These are phyloP conservation scores for Phylloporus sp. DNA, from an alignment of 768 basidiomycete genomes.

Conservation along the genomic window DNA sequence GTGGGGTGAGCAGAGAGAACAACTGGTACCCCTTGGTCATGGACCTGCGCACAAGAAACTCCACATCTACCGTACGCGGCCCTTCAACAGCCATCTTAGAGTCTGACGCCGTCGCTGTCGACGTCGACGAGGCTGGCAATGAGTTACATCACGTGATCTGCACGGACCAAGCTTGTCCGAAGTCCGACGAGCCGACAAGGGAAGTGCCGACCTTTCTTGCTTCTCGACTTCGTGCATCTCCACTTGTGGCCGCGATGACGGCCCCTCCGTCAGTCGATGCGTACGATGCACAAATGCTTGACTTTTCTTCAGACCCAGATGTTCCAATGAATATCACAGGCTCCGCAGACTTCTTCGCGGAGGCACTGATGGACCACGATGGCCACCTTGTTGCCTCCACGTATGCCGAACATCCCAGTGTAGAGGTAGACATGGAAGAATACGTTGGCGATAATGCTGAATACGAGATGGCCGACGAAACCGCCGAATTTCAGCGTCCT, in stretches of 20 bases:
- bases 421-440: conserved; percentile 68
- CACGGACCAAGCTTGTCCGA: conserved; percentile 34
- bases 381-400: conserved; percentile 25
- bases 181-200: conserved; percentile 7
- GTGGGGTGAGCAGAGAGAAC: conserved; percentile 59
- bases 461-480: conserved; percentile 42
- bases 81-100: conserved; percentile 14
- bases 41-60: conserved; percentile 61
- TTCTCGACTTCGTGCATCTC: conserved; percentile 14
- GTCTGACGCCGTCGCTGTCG: conserved; percentile 1
- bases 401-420: conserved; percentile 36
- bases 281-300: conserved; percentile 63
- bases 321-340: conserved; percentile 50
- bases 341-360: conserved; percentile 46
- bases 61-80: conserved; percentile 50
- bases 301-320: conserved; percentile 54
- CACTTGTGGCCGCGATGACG: conserved; percentile 21
- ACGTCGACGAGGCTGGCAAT: neutral
- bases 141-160: conserved; percentile 22
- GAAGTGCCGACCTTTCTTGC: conserved; percentile 15
- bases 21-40: conserved; percentile 68
- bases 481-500: conserved; percentile 20
- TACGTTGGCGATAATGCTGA: conserved; percentile 46
- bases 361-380: conserved; percentile 62
- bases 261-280: conserved; percentile 39